A percentile compares a stretch with the other conserved stretches of the same genome.
These are phyloP conservation scores for Rhizoclosmatium hyalinum DNA, from an alignment of 371 early-diverging fungal genomes.

Conservation along the genomic window DNA sequence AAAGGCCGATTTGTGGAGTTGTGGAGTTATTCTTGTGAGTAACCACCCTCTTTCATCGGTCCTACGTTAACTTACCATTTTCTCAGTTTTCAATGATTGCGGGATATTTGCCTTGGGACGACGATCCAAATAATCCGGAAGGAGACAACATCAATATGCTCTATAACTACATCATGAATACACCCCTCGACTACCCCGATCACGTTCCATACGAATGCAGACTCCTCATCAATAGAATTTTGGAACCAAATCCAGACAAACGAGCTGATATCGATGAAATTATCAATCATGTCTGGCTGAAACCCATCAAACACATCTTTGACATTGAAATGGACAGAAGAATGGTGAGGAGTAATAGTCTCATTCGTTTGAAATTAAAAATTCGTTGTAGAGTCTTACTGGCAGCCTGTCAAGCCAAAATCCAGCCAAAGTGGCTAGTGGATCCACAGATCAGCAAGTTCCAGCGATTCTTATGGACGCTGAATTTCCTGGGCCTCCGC, in stretches of 20 bases:
- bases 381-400: too few species aligned
- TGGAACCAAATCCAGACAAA: conserved; percentile 88
- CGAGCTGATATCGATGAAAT: conserved; percentile 88
- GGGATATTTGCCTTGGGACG: conserved; percentile 99
- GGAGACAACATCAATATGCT: conserved; percentile 95
- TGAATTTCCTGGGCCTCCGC: too few species aligned
- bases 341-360: conserved; percentile 1
- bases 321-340: conserved; percentile 24
- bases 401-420: too few species aligned
- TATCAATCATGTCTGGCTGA: conserved; percentile 72
- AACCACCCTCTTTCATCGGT: not conserved
- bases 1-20: conserved; percentile 94
- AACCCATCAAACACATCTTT: conserved; percentile 35
- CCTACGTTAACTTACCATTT: not conserved
- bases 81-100: conserved; percentile 89
- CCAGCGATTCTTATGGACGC: too few species aligned
- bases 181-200: conserved; percentile 88
- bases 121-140: conserved; percentile 96
- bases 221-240: conserved; percentile 82
- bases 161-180: conserved; percentile 94
- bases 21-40: conserved; percentile 83
- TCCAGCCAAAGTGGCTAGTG: too few species aligned
- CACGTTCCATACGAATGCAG: conserved; percentile 83
- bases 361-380: too few species aligned
- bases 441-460: too few species aligned